phyloP scores from a whole-genome alignment of 331 rosid species.

The Cydonia oblonga region DNA sequence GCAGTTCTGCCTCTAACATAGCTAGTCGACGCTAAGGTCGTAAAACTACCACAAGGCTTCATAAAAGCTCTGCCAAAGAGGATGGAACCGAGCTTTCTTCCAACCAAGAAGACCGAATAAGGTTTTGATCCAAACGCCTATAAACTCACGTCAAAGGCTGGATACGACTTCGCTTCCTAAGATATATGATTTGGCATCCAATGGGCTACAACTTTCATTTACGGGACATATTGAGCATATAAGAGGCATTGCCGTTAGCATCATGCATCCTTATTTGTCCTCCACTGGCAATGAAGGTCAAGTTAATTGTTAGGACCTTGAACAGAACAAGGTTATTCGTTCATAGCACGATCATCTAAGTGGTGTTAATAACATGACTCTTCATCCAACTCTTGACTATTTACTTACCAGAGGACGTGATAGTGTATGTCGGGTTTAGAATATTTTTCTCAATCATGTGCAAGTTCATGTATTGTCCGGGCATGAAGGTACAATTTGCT shows the following conservation, averaged over 20 bases:
- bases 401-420: background rate
- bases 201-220: conserved; percentile 71
- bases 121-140: too few relatives aligned
- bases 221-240: conserved; percentile 91
- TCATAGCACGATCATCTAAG: background rate
- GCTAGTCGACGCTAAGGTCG: too few relatives aligned
- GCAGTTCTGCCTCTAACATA: too few relatives aligned
- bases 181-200: conserved; percentile 97
- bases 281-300: conserved; percentile 93
- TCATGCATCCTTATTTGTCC: conserved; percentile 86
- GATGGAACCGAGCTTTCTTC: too few relatives aligned
- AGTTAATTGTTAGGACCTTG: conserved; percentile 99
- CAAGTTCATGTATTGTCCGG: conserved; percentile 82
- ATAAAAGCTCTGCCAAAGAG: too few relatives aligned
- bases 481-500: conserved; percentile 88
- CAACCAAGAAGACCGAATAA: too few relatives aligned
- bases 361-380: background rate
- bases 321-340: conserved; percentile 50
- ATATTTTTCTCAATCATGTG: conserved; percentile 66
- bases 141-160: too few relatives aligned
- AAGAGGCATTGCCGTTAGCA: conserved; percentile 89
- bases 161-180: too few relatives aligned
- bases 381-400: background rate
- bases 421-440: conserved; percentile 14
- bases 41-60: too few relatives aligned